Evolutionary conservation across 148 eudicot genomes (phyloP).

Genomic region (Rhododendron vialii): DNA sequence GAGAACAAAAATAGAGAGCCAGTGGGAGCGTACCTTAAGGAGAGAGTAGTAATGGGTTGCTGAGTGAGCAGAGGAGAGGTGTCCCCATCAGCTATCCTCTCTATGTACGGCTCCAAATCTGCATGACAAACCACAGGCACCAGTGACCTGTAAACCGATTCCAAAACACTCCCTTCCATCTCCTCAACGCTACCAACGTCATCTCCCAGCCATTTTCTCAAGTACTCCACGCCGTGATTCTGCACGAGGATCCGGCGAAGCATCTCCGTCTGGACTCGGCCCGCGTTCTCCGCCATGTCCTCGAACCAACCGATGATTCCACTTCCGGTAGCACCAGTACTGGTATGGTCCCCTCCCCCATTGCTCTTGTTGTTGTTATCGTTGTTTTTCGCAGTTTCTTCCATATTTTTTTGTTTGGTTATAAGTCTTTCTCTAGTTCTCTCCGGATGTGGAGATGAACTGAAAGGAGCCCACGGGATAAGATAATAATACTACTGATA

Average conservation of each 20-base stretch:
- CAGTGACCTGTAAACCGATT: slow-evolving; percentile 37
- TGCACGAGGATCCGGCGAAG: slow-evolving; percentile 39
- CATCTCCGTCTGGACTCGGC: slow-evolving; percentile 41
- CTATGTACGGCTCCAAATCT: slow-evolving; percentile 72
- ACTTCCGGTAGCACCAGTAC: neutral
- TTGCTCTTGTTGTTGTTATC: neutral
- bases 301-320: slow-evolving; percentile 50
- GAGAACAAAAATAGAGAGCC: neutral
- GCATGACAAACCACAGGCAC: slow-evolving; percentile 66
- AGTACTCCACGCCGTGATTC: slow-evolving; percentile 53
- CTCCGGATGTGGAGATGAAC: neutral
- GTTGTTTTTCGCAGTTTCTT: neutral
- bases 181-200: slow-evolving; percentile 6
- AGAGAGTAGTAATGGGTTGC: slow-evolving; percentile 57
- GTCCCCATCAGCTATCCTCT: slow-evolving; percentile 62
- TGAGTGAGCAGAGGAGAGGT: slow-evolving; percentile 52
- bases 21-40: slow-evolving; percentile 40
- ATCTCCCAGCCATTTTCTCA: slow-evolving; percentile 44
- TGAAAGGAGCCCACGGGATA: neutral
- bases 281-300: slow-evolving; percentile 37
- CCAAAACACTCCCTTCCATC: slow-evolving; percentile 34
- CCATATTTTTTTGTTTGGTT: slow-evolving; percentile 5
- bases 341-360: neutral
- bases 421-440: neutral
- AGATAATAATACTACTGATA: neutral